Evolutionary conservation across 768 basidiomycete genomes (phyloP).

Genomic region (Podaxis rugospora): DNA sequence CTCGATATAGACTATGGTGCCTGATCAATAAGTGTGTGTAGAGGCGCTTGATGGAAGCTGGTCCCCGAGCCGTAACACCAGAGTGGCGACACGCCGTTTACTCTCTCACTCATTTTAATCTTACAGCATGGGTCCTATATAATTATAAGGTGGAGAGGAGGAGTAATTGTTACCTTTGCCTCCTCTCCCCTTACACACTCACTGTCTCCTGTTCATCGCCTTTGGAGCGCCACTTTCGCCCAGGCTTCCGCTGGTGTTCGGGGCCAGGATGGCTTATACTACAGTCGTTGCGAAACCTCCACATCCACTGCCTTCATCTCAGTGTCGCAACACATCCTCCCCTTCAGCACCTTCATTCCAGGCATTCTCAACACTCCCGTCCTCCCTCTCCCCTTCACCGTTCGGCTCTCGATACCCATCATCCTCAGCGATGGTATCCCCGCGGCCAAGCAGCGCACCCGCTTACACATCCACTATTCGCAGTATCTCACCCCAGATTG

Average conservation of each 20-base stretch:
- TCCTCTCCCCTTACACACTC: not conserved
- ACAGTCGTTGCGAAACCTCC: not conserved
- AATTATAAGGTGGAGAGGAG: not conserved
- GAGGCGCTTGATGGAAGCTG: not conserved
- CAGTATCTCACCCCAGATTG: conserved; percentile 5
- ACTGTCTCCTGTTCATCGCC: not conserved
- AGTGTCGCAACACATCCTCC: not conserved
- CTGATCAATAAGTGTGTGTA: not conserved
- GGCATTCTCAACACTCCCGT: not conserved
- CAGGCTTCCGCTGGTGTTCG: not conserved
- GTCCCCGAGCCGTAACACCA: not conserved
- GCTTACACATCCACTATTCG: conserved; percentile 5
- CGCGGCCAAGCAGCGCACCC: not conserved
- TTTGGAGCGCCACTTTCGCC: not conserved
- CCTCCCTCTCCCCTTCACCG: not conserved
- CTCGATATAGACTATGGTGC: not conserved
- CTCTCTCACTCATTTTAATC: not conserved
- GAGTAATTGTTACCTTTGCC: not conserved
- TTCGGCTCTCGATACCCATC: not conserved
- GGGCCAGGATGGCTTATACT: not conserved
- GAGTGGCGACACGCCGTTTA: not conserved
- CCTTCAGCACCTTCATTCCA: not conserved
- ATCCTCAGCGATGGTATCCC: not conserved
- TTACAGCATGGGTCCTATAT: conserved; percentile 5
- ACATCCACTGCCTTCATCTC: not conserved